Evolutionary conservation across 2,329 filamentous ascomycete genomes (phyloP).

Genomic region (Fusarium paranaense): DNA sequence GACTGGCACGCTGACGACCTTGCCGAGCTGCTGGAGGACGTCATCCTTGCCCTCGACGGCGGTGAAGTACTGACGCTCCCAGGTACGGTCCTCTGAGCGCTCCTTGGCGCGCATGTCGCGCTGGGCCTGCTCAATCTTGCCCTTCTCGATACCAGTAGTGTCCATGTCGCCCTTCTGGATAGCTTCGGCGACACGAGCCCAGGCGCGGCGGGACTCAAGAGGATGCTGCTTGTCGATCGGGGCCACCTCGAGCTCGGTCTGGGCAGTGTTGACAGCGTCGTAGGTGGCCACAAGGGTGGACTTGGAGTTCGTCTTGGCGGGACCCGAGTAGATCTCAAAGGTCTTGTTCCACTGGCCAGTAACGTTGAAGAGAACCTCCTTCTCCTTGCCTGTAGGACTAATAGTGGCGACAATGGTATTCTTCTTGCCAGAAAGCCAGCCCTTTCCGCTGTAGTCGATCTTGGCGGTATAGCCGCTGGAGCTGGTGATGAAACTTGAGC

Average conservation of each 20-base stretch:
- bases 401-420: constrained; percentile 85
- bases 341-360: constrained; percentile 91
- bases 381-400: constrained; percentile 77
- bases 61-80: constrained; percentile 88
- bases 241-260: constrained; percentile 77
- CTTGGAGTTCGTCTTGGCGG: constrained; percentile 61
- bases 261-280: constrained; percentile 66
- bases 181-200: constrained; percentile 85
- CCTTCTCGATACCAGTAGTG: constrained; percentile 80
- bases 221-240: constrained; percentile 84
- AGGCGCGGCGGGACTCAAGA: constrained; percentile 88
- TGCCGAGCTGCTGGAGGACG: constrained; percentile 59
- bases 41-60: constrained; percentile 58
- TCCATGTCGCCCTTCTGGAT: constrained; percentile 90
- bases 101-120: constrained; percentile 79
- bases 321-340: constrained; percentile 80
- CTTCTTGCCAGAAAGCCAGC: constrained; percentile 96
- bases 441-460: constrained; percentile 93
- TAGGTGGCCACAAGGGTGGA: constrained; percentile 68
- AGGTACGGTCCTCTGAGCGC: constrained; percentile 77
- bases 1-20: constrained; percentile 58
- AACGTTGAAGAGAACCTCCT: constrained; percentile 81
- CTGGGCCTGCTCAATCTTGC: constrained; percentile 90
- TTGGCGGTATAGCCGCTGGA: constrained; percentile 88
- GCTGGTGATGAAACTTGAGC: constrained; percentile 85